These are phyloP conservation scores for Abelmoschus esculentus DNA, from an alignment of 345 rosid species.

Conservation along the genomic window DNA sequence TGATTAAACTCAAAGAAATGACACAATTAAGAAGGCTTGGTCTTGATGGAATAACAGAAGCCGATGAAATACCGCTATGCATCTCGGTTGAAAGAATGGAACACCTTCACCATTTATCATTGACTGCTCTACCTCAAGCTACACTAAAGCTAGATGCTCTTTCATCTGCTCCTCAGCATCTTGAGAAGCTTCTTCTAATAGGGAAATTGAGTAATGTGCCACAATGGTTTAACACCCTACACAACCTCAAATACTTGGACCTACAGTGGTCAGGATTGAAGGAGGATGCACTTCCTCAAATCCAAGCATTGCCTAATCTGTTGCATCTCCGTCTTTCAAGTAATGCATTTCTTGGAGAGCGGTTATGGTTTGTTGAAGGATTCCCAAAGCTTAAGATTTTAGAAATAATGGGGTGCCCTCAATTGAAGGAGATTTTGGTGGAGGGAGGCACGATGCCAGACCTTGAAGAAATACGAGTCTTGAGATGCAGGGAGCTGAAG, in stretches of 20 bases:
- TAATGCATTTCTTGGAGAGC: constrained; percentile 11
- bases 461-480: constrained; percentile 8
- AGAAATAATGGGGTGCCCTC: constrained; percentile 1
- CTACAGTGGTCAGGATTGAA: constrained; percentile 22
- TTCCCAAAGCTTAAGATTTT: constrained; percentile 21
- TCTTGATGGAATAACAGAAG: constrained; percentile 13
- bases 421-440: constrained; percentile 14
- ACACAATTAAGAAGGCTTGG: constrained; percentile 27
- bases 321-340: not conserved
- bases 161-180: constrained; percentile 7
- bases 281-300: constrained; percentile 15
- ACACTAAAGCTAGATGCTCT: not conserved
- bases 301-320: constrained; percentile 26
- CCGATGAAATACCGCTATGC: constrained; percentile 26
- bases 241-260: not conserved
- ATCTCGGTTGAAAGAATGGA: not conserved
- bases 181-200: constrained; percentile 21
- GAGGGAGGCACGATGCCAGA: constrained; percentile 15
- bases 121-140: not conserved
- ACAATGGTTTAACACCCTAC: constrained; percentile 25
- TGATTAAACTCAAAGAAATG: constrained; percentile 18
- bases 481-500: not conserved
- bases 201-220: constrained; percentile 32
- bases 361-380: constrained; percentile 17
- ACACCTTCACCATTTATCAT: not conserved